Evolutionary conservation across 169 alveolate species (phyloP).

Genomic region (Eimeria sp.): DNA sequence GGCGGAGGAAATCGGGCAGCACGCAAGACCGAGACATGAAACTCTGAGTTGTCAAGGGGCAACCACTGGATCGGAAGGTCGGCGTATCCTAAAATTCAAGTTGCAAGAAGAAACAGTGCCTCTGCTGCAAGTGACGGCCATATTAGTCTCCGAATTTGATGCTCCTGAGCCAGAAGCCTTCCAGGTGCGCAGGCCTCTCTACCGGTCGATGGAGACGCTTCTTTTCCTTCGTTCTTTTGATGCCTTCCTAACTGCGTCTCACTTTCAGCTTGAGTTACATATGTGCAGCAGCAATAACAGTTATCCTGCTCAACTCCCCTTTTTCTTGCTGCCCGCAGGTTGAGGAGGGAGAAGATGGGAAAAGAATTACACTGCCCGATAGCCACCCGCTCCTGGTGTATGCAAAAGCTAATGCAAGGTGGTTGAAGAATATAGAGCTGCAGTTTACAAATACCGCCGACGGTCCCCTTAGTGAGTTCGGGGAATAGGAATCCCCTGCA

Average conservation of each 20-base stretch:
- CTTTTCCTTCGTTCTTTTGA: not conserved
- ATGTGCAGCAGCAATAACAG: not conserved
- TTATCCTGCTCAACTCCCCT: not conserved
- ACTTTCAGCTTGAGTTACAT: not conserved
- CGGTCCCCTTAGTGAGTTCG: slow-evolving; percentile 5
- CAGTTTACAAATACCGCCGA: slow-evolving; percentile 39
- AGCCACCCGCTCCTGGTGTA: slow-evolving; percentile 5
- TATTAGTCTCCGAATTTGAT: not conserved
- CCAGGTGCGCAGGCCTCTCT: not conserved
- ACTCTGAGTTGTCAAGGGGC: slow-evolving; percentile 32
- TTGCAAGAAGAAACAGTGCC: not conserved
- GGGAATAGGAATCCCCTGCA: not conserved
- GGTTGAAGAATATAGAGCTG: slow-evolving; percentile 12
- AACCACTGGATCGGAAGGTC: slow-evolving; percentile 24
- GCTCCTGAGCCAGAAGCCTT: slow-evolving; percentile 27
- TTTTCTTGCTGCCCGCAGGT: slow-evolving; percentile 17
- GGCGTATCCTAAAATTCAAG: slow-evolving; percentile 16
- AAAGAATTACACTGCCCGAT: slow-evolving; percentile 28
- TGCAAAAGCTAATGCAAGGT: slow-evolving; percentile 10
- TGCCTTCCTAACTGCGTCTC: not conserved
- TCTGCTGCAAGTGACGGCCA: slow-evolving; percentile 1
- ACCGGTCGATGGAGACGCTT: not conserved
- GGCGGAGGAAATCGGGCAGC: slow-evolving; percentile 20
- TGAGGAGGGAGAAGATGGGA: slow-evolving; percentile 28
- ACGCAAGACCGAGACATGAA: not conserved